phyloP scores from a whole-genome alignment of 371 early-diverging fungal species.

The Mucor racemosus region DNA sequence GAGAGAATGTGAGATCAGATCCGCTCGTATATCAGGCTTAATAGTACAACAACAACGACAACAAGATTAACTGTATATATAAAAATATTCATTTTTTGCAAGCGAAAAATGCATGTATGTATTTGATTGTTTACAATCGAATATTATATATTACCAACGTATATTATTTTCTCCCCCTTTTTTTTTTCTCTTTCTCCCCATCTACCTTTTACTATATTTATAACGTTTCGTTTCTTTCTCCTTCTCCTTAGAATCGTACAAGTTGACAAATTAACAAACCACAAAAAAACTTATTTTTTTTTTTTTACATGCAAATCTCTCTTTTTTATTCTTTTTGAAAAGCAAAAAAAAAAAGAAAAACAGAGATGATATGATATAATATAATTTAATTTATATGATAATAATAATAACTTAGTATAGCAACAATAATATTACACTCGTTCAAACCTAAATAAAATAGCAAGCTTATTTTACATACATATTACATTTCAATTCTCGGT shows the following conservation, averaged over 20 bases:
- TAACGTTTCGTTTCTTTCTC: neutral
- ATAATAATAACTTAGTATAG: neutral
- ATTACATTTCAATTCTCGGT: slow-evolving; percentile 10
- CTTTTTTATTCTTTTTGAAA: too few relatives aligned
- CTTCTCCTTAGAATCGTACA: neutral
- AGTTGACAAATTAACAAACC: too few relatives aligned
- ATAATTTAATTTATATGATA: neutral
- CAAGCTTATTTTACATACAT: slow-evolving; percentile 6
- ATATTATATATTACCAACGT: neutral
- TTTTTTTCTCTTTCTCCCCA: neutral
- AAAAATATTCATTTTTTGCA: neutral
- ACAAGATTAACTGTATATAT: neutral
- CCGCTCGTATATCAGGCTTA: slow-evolving; percentile 33
- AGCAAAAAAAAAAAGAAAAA: too few relatives aligned
- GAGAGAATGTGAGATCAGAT: slow-evolving; percentile 42
- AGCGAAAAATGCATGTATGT: neutral
- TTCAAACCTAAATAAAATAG: neutral
- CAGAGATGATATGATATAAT: too few relatives aligned
- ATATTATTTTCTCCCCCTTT: neutral
- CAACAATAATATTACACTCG: neutral
- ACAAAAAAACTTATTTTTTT: too few relatives aligned
- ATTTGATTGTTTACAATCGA: slow-evolving; percentile 5
- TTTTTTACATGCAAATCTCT: too few relatives aligned
- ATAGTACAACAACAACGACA: neutral
- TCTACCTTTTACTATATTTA: too few relatives aligned